These are phyloP conservation scores for Kodamaea hsintzibuensis DNA, from an alignment of 805 yeast genomes.

Conservation along the genomic window DNA sequence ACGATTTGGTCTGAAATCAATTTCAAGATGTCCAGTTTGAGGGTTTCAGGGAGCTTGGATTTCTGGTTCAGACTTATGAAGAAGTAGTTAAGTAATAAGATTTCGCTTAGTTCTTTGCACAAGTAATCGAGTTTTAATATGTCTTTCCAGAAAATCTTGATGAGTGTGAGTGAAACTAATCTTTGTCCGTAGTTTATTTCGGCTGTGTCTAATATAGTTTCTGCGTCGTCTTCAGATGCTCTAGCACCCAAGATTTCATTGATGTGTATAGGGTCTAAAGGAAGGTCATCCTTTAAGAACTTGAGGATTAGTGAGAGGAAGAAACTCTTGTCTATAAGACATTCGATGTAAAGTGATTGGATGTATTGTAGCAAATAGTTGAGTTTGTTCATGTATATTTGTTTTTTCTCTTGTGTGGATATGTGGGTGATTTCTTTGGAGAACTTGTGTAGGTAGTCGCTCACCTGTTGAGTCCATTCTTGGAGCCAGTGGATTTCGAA, in stretches of 20 bases:
- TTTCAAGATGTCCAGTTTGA: constrained; percentile 32
- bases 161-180: constrained; percentile 43
- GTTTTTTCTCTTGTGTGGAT: constrained; percentile 29
- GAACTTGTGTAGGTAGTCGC: constrained; percentile 55
- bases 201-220: constrained; percentile 11
- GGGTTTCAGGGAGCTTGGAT: constrained; percentile 11
- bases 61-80: constrained; percentile 21
- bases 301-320: constrained; percentile 67
- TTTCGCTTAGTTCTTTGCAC: constrained; percentile 65
- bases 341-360: constrained; percentile 68
- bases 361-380: constrained; percentile 60
- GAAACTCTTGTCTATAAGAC: constrained; percentile 58
- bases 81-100: constrained; percentile 50
- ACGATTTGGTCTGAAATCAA: constrained; percentile 31
- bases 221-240: constrained; percentile 21
- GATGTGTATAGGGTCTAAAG: constrained; percentile 29
- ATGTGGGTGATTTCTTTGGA: constrained; percentile 40
- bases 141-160: constrained; percentile 73
- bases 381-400: constrained; percentile 50
- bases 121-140: constrained; percentile 55
- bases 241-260: constrained; percentile 14
- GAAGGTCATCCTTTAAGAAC: constrained; percentile 43
- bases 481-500: constrained; percentile 66
- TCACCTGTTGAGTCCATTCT: constrained; percentile 89
- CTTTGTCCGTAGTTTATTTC: constrained; percentile 38